Base-by-base conservation (phyloP, 1,139 yeast genomes). In the Meyerozyma smithsonii region DNA sequence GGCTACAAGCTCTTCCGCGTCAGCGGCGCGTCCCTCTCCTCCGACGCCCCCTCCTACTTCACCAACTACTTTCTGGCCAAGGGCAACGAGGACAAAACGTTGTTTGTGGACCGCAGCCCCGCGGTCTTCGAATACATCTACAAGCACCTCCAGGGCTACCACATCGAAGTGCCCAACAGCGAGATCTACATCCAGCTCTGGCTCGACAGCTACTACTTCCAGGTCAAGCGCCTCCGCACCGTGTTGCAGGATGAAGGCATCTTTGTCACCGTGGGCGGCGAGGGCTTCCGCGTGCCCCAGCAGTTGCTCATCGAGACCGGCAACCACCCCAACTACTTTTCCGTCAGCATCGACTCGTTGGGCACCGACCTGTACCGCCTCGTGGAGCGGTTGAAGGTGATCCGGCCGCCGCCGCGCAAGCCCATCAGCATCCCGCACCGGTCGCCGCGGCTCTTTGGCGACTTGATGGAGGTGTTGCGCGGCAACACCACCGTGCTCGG, bases 1-100 rank as follows among this genome's bases (percentile, higher is more conserved):
- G 96, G 96, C 0, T 74, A 72, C 40, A 71, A 72, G 46, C 48
- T 74, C 28, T 84, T 78, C 56, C 64, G 69, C 28, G 47, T 79
- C 24, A 82, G 92, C 54, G 97, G 96, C 1, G 89, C 92, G 1
- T 87, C 96, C 4, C 60, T 89, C 33, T 84, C 90, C 18, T 85
- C 87, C 1, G 97, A 88, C 61, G 81, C 77, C 2, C 84, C 85
- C 3, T 78, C 84, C 2, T 78, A 77, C 52, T 79, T 79, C 56
- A 77, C 84, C 12, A 55, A 62, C 16, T 79, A 58, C 56, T 79
- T 79, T 47, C 38, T 42, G 2, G 50, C 58, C 14, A 54, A 56
- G 26, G 67, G 50, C 2, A 72, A 70, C 48, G 56, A 54, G 16
- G 69, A 65, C 17, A 75, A 74, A 35, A 66, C 72, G 0, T 58